Evolutionary conservation across 345 rosid species (phyloP), one percentile per base, ranked within the genome.

Genomic region (Camelina laxa): DNA sequence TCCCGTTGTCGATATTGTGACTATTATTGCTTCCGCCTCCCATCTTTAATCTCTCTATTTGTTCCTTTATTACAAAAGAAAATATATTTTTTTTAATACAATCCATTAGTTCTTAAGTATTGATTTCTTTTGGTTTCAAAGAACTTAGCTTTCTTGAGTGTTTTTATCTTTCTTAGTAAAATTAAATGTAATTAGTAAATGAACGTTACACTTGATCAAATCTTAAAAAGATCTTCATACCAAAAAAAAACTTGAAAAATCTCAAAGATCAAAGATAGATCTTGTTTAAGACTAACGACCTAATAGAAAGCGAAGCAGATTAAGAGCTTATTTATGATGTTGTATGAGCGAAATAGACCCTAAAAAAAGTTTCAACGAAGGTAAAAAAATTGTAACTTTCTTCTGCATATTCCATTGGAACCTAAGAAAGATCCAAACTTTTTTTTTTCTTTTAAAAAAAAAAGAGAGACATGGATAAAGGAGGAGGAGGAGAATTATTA

Each of bases 1-100:
- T 96, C 1, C 99, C 98, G 44, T 78, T 67, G 75, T 91, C 98
- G 33, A 88, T 80, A 82, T 71, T 65, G 74, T 91, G 94, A 60
- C 88, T 80, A 77, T 70, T 84, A 15, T 88, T 88, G 83, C 98
- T 88, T n/a, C 92, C 95, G 17, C 81, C 81, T 67, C 81, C 81
- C 81, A 79, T 79, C 60, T 72, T 72, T 69, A 33, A 57, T 71
- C 60, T 56, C 49, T 75, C 69, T 33, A 16, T 55, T 17, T 42
- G 19, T 53, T 17, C 36, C 69, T 62, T 54, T 35, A 8, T 45
- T 14, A 38, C 48, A 48, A 44, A 61, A 16, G 9, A 30, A 50
- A 44, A 3, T 0, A 12, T 15, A 36, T 36, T 9, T 1, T n/a
- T n/a, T 3, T 49, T 38, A 47, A 20, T 49, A 55, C 53, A 55